Conservation (phyloP, 495 filamentous ascomycete species). For the Astrothelium macrocarpum region DNA sequence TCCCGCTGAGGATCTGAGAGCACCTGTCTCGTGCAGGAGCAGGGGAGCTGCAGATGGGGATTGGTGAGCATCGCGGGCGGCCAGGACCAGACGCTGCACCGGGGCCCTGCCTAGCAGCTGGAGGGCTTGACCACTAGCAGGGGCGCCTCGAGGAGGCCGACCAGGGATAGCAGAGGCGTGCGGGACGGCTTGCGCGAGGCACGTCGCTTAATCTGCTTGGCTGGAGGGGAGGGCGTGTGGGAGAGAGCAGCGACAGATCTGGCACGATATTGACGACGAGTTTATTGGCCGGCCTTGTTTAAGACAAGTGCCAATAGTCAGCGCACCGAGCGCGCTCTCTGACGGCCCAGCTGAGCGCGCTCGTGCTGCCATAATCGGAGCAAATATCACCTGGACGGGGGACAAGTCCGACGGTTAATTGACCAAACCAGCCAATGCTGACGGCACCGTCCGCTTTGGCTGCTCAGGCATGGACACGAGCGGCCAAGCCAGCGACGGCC, state of each 20-base stretch:
- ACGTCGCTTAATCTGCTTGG: slow-evolving; percentile 4
- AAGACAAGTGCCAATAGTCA: slow-evolving; percentile 7
- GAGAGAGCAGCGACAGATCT: not conserved
- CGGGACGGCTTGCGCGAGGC: slow-evolving; percentile 7
- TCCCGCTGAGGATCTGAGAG: slow-evolving; percentile 32
- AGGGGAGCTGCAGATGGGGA: slow-evolving; percentile 41
- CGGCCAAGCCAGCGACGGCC: not conserved
- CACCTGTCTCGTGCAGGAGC: slow-evolving; percentile 42
- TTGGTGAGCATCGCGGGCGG: not conserved
- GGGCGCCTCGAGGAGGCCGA: not conserved
- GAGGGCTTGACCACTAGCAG: not conserved
- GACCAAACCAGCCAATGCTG: slow-evolving; percentile 1
- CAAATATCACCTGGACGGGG: not conserved
- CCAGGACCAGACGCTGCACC: not conserved
- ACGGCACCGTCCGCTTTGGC: not conserved
- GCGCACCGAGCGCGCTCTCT: not conserved
- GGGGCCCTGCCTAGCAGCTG: too few relatives aligned
- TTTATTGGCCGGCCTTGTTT: slow-evolving; percentile 4
- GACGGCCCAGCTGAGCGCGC: not conserved
- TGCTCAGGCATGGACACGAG: not conserved
- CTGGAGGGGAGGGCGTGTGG: not conserved
- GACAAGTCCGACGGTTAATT: slow-evolving; percentile 6
- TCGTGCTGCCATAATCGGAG: slow-evolving; percentile 1
- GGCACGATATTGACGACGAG: not conserved
- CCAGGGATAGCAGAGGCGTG: not conserved